phyloP scores from a whole-genome alignment of 1,284 basidiomycete species.

The Marasmius tenuissimus region DNA sequence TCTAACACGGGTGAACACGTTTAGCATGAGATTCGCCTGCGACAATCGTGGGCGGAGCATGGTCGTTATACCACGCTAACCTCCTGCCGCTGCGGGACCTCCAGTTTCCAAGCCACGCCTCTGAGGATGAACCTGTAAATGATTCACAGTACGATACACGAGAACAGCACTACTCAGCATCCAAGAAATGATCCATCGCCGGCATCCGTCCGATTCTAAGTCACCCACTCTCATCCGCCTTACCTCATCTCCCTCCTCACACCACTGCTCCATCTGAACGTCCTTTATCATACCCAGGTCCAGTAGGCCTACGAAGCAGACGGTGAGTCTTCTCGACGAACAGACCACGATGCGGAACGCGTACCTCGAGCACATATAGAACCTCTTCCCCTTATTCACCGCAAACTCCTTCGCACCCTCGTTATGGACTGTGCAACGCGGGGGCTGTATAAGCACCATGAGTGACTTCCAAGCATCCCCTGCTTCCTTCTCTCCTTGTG shows the following conservation, averaged over 20 bases:
- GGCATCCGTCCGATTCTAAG: too few relatives aligned
- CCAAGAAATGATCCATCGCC: too few relatives aligned
- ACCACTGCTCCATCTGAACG: slow-evolving; percentile 84
- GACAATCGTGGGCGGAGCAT: too few relatives aligned
- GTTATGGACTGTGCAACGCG: slow-evolving; percentile 75
- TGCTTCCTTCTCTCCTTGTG: slow-evolving; percentile 1
- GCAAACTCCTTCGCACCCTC: slow-evolving; percentile 81
- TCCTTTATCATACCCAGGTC: slow-evolving; percentile 90
- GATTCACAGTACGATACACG: too few relatives aligned
- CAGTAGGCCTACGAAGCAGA: slow-evolving; percentile 68
- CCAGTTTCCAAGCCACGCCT: too few relatives aligned
- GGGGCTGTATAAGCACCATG: slow-evolving; percentile 74
- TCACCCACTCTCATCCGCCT: not conserved
- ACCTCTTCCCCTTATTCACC: slow-evolving; percentile 92
- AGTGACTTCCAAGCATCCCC: slow-evolving; percentile 64
- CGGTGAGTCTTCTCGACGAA: slow-evolving; percentile 5
- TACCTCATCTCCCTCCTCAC: slow-evolving; percentile 45
- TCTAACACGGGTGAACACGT: too few relatives aligned
- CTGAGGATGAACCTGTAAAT: too few relatives aligned
- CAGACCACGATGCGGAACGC: slow-evolving; percentile 29
- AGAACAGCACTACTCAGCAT: too few relatives aligned
- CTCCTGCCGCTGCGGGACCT: too few relatives aligned
- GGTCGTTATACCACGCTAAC: too few relatives aligned
- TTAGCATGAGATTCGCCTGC: too few relatives aligned
- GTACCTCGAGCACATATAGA: slow-evolving; percentile 91